Evolutionary conservation across 352 stramenopile species (phyloP).

Genomic region (Pseudoperonospora humuli): DNA sequence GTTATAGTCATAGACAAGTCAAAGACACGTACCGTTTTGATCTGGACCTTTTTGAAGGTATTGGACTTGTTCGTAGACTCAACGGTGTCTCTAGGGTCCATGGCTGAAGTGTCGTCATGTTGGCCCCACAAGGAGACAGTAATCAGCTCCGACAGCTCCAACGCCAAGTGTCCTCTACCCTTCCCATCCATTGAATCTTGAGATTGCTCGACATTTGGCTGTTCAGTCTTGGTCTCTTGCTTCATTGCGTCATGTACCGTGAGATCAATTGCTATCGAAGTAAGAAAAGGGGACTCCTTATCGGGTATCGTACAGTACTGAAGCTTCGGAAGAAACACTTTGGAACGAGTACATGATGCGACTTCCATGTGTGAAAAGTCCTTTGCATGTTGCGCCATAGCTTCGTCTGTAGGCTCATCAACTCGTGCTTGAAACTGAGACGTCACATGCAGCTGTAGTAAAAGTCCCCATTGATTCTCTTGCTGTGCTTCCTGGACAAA

Average conservation of each 20-base stretch:
- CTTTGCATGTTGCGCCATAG: not conserved
- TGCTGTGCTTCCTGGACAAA: conserved; percentile 18
- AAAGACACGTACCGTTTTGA: conserved; percentile 28
- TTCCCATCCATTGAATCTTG: not conserved
- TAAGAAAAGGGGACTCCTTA: not conserved
- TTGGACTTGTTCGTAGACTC: not conserved
- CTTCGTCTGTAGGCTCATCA: not conserved
- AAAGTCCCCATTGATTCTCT: conserved; percentile 31
- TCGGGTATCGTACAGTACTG: conserved; percentile 23
- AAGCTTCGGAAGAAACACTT: conserved; percentile 31
- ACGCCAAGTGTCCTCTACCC: not conserved
- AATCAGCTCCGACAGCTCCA: conserved; percentile 8
- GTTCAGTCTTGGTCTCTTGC: not conserved
- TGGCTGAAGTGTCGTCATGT: conserved; percentile 5
- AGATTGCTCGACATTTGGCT: not conserved
- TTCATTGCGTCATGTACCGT: not conserved
- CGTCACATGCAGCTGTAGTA: conserved; percentile 14
- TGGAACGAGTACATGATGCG: conserved; percentile 2
- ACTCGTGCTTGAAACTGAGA: conserved; percentile 1
- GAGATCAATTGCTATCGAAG: conserved; percentile 6
- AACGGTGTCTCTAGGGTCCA: not conserved
- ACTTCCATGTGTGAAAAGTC: not conserved
- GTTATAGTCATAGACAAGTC: too few relatives aligned
- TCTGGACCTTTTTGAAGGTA: conserved; percentile 16
- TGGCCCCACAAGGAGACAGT: conserved; percentile 13